These are phyloP conservation scores for Fusarium nurragi DNA, from an alignment of 2,329 filamentous ascomycete genomes.

Conservation along the genomic window DNA sequence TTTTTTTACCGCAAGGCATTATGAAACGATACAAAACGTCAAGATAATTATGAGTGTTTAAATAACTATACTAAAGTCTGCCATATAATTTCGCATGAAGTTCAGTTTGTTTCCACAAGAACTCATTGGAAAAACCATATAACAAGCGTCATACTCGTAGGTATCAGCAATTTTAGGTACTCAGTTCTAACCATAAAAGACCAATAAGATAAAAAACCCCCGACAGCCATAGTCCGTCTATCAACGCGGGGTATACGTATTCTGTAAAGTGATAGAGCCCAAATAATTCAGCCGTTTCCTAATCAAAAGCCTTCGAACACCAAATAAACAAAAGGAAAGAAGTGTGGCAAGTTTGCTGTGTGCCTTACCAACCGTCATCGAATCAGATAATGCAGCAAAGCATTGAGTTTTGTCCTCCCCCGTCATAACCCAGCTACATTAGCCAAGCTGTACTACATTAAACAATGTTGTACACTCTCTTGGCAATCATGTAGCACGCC, in stretches of 20 bases:
- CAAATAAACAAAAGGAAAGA: slow-evolving; percentile 6
- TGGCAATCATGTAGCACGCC: slow-evolving; percentile 82
- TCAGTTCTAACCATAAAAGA: background rate
- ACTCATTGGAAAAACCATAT: background rate
- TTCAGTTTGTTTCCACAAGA: background rate
- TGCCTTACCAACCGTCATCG: background rate
- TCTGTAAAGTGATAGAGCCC: slow-evolving; percentile 11
- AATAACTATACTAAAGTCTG: no score
- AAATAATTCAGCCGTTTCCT: background rate
- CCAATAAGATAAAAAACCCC: background rate
- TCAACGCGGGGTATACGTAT: slow-evolving; percentile 8
- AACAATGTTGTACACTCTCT: slow-evolving; percentile 83
- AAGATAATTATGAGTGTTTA: no score
- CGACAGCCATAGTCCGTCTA: slow-evolving; percentile 13
- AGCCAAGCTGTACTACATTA: slow-evolving; percentile 48
- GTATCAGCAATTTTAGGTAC: slow-evolving; percentile 17
- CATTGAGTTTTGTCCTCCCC: background rate
- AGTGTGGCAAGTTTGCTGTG: slow-evolving; percentile 21
- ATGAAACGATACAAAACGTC: no score
- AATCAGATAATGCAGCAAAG: slow-evolving; percentile 2
- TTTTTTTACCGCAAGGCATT: no score
- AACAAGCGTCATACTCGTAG: background rate
- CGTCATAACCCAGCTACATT: background rate
- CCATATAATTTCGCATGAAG: background rate
- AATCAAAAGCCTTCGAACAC: background rate